phyloP scores from a whole-genome alignment of 2,329 filamentous ascomycete species.

The Colletotrichum ledebouriae region DNA sequence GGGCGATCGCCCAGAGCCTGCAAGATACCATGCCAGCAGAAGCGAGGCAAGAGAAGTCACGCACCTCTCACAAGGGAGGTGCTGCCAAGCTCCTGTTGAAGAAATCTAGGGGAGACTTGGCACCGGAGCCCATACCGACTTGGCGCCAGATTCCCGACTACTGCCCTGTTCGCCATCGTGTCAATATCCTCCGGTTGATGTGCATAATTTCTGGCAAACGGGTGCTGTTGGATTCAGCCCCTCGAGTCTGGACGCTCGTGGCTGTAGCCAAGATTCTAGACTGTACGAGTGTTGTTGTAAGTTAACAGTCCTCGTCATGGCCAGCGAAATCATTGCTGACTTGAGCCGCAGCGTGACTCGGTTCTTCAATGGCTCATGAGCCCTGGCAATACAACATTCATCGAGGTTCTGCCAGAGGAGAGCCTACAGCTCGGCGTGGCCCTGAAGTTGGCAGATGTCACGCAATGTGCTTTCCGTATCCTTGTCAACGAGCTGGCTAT shows the following conservation, averaged over 20 bases:
- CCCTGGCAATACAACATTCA: conserved; percentile 67
- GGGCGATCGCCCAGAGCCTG: conserved; percentile 15
- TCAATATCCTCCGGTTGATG: conserved; percentile 73
- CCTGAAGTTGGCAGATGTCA: conserved; percentile 58
- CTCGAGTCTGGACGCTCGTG: conserved; percentile 76
- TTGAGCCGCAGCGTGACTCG: conserved; percentile 54
- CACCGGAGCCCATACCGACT: conserved; percentile 42
- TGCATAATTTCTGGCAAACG: conserved; percentile 68
- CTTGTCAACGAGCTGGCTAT: conserved; percentile 74
- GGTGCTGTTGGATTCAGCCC: conserved; percentile 72
- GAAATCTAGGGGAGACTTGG: conserved; percentile 44
- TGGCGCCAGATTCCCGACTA: conserved; percentile 67
- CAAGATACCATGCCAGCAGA: neutral
- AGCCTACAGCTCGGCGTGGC: conserved; percentile 68
- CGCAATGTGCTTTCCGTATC: conserved; percentile 67
- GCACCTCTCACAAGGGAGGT: neutral
- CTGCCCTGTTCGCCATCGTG: conserved; percentile 72
- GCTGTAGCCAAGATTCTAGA: conserved; percentile 72
- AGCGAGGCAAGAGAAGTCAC: neutral
- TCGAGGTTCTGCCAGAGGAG: conserved; percentile 74
- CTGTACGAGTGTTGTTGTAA: conserved; percentile 54
- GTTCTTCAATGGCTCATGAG: conserved; percentile 72
- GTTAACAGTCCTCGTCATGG: conserved; percentile 36
- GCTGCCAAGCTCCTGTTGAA: conserved; percentile 41
- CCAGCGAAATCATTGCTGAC: conserved; percentile 46